Evolutionary conservation across 1,139 yeast genomes (phyloP).

Genomic region (Casaregolazyma suthepensis): DNA sequence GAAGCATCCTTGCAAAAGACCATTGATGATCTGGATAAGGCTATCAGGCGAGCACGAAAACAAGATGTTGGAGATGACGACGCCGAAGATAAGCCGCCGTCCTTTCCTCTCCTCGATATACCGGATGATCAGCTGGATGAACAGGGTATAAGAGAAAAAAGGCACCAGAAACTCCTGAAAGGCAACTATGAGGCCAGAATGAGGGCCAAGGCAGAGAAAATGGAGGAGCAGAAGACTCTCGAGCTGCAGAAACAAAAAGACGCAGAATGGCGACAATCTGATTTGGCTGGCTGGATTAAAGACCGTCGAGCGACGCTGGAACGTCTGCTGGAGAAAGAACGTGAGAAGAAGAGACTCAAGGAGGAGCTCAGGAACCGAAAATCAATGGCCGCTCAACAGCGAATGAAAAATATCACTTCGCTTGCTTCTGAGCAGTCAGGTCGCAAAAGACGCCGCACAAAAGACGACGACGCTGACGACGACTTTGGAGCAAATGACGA

Average conservation of each 20-base stretch:
- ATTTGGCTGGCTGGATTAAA: conserved; percentile 73
- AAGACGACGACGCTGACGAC: conserved; percentile 88
- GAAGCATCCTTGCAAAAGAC: conserved; percentile 67
- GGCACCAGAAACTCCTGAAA: conserved; percentile 73
- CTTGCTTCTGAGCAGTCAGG: conserved; percentile 67
- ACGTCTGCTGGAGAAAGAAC: conserved; percentile 49
- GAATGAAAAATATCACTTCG: conserved; percentile 89
- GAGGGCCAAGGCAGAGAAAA: conserved; percentile 76
- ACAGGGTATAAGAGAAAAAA: conserved; percentile 79
- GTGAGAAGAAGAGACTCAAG: conserved; percentile 63
- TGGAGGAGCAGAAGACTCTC: conserved; percentile 45
- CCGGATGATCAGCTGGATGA: conserved; percentile 75
- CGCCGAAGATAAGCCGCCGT: conserved; percentile 45
- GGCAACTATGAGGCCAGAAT: conserved; percentile 86
- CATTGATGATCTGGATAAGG: conserved; percentile 56
- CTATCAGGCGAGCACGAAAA: conserved; percentile 61
- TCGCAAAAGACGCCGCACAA: conserved; percentile 38
- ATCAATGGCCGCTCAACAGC: conserved; percentile 82
- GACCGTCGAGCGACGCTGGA: conserved; percentile 60
- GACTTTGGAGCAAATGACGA: conserved; percentile 95
- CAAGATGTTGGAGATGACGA: conserved; percentile 47
- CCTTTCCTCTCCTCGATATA: conserved; percentile 73
- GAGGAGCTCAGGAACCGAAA: conserved; percentile 83
- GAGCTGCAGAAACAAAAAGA: conserved; percentile 49
- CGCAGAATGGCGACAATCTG: conserved; percentile 68